phyloP scores from a whole-genome alignment of 2,329 filamentous ascomycete genomes.

The Xylariaceae sp. region DNA sequence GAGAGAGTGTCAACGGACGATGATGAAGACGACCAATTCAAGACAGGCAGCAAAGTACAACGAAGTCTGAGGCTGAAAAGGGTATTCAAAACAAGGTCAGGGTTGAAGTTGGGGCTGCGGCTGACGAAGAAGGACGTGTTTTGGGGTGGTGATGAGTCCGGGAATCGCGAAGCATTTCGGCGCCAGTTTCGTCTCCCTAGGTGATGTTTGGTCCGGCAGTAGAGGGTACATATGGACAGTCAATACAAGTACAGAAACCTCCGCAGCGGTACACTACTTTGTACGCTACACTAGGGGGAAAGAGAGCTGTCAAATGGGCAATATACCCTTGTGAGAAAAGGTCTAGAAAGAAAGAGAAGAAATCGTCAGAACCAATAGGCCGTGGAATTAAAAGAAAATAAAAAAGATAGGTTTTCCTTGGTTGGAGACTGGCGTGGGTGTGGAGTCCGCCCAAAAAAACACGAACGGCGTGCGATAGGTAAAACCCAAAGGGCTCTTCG shows the following conservation, averaged over 20 bases:
- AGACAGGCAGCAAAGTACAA: conserved; percentile 21
- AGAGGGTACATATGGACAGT: conserved; percentile 18
- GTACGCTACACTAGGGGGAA: too few species aligned
- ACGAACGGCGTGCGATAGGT: conserved; percentile 8
- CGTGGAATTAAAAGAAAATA: conserved; percentile 27
- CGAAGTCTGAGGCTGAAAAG: conserved; percentile 1
- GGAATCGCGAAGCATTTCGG: conserved; percentile 34
- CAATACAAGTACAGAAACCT: conserved; percentile 14
- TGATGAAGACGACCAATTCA: neutral
- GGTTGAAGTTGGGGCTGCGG: conserved; percentile 20
- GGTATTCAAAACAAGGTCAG: neutral
- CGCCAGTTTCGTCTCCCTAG: conserved; percentile 27
- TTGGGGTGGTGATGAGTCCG: conserved; percentile 23
- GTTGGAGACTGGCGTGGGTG: conserved; percentile 21
- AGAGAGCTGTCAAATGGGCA: conserved; percentile 19
- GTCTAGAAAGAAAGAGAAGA: conserved; percentile 3
- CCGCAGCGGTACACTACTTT: conserved; percentile 11
- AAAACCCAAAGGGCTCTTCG: conserved; percentile 1
- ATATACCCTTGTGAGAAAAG: conserved; percentile 7
- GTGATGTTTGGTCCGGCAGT: conserved; percentile 14
- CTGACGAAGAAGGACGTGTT: conserved; percentile 21
- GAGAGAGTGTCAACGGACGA: conserved; percentile 15
- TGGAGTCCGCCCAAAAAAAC: conserved; percentile 25
- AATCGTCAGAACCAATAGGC: conserved; percentile 24
- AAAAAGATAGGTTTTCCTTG: conserved; percentile 21